Conservation (phyloP, 768 basidiomycete genomes). For the Vararia minispora region DNA sequence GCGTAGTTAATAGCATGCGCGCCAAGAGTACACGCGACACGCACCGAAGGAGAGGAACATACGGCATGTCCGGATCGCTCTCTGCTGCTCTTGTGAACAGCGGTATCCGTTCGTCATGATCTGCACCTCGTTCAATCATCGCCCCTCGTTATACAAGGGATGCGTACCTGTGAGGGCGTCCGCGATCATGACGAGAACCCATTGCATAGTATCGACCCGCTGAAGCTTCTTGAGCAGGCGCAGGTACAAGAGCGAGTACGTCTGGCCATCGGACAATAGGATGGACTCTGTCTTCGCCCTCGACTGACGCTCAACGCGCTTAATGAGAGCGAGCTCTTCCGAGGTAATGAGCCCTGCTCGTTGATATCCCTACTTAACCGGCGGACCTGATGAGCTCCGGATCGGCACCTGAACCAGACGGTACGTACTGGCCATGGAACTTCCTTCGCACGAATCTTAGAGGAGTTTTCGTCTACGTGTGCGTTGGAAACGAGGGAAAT, state of each 20-base stretch:
- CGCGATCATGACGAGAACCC: conserved; percentile 74
- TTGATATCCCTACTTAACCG: conserved; percentile 70
- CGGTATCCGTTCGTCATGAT: conserved; percentile 79
- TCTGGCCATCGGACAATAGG: conserved; percentile 69
- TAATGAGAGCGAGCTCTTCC: conserved; percentile 80
- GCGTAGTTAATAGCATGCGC: conserved; percentile 8
- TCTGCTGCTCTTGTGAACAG: conserved; percentile 56
- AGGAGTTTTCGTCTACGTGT: conserved; percentile 78
- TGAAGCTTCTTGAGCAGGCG: conserved; percentile 80
- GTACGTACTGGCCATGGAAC: conserved; percentile 89
- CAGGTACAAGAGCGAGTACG: conserved; percentile 84
- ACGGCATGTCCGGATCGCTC: conserved; percentile 72
- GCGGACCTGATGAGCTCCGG: not conserved
- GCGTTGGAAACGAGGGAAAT: conserved; percentile 61
- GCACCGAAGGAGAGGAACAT: conserved; percentile 66
- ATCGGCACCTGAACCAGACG: not conserved
- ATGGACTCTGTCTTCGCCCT: conserved; percentile 64
- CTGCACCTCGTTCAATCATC: conserved; percentile 24
- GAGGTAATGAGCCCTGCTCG: conserved; percentile 81
- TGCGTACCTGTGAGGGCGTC: conserved; percentile 74
- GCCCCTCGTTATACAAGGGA: not conserved
- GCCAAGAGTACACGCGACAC: conserved; percentile 9
- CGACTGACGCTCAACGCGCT: conserved; percentile 80
- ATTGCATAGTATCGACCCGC: conserved; percentile 81
- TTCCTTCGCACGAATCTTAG: conserved; percentile 81